Evolutionary conservation across 371 early-diverging fungal genomes (phyloP), one percentile per base, ranked within the genome.

Genomic region (Mortierella sp.): DNA sequence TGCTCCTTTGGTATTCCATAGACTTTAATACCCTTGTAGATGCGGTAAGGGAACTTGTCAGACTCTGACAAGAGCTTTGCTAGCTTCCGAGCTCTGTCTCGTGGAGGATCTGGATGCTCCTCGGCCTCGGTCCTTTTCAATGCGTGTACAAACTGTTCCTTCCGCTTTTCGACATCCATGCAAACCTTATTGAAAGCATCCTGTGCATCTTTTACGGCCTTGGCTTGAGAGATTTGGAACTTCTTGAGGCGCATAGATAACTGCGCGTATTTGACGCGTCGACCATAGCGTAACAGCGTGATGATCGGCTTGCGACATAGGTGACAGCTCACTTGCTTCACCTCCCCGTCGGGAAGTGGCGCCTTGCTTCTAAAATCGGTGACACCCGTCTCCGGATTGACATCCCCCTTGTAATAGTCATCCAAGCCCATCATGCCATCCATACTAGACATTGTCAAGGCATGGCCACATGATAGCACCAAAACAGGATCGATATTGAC

Each of bases 391-490:
- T 30, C 28, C 11, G 4, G 31, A 21, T 59, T 43, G 5, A 19
- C n/a, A 2, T 34, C 21, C 2, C 14, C 44, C 15, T 32, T 21
- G 41, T 86, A 88, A 53, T 76, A 82, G 0, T 53, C 6, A 1
- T 46, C n/a, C 70, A 87, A 60, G 12, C 60, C 79, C 70, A 85
- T 62, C 24, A 75, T 54, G 4, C 80, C 80, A 50, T 87, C 88
- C 44, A 87, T 30, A 4, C 61, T 80, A 2, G 56, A 49, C 70
- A 83, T 75, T 1, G 85, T 81, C 37, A 80, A 62, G 3, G 70
- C 65, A 48, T 87, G 88, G 8, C 81, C 81, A 57, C 88, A 87
- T 0, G 53, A 19, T 4, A 86, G 68, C 6, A 70, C 67, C 17
- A 87, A 27, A 30, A 87, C 48, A 6, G 84, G 81, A 44, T 78